Evolutionary conservation across 2,329 filamentous ascomycete genomes (phyloP), one percentile per base, ranked within the genome.

Genomic region (Apiospora arundinis): DNA sequence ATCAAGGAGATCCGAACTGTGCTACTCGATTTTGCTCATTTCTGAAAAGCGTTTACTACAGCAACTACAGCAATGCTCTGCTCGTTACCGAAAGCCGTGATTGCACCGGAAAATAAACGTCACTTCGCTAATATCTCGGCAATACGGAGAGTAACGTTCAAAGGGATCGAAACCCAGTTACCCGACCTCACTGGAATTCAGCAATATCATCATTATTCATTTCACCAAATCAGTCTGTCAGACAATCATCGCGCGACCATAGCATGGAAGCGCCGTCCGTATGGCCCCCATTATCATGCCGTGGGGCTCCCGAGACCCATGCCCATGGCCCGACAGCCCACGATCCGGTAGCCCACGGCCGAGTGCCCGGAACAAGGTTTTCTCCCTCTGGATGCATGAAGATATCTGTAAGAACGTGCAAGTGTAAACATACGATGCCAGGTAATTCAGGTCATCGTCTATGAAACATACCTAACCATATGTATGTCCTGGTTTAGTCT

Each of bases 401-500:
- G 2, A 72, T 74, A 48, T 74, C 73, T 74, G 45, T 23, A 8
- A 14, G 18, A 52, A n/a, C 42, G 11, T 44, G 9, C 11, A 9
- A 44, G 2, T 2, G 9, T 44, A 8, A 44, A 12, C 42, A 44
- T 44, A 8, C 2, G 6, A 44, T 44, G 14, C 9, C 42, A 12
- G n/a, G n/a, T n/a, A n/a, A n/a, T n/a, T n/a, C n/a, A n/a, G n/a
- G n/a, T n/a, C n/a, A n/a, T n/a, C n/a, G n/a, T n/a, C n/a, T n/a
- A n/a, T n/a, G n/a, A n/a, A n/a, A n/a, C n/a, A n/a, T n/a, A n/a
- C n/a, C 76, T 75, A 49, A 80, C 78, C 77, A 68, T 76, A 78
- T 2, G 79, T 85, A 1, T 81, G 81, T 25, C 75, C 74, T 1
- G 83, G 82, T 76, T 86, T 85, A 7, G 75, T 78, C 72, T 71